Evolutionary conservation across 2,329 filamentous ascomycete species (phyloP).

Genomic region (Ascochyta rabiei): DNA sequence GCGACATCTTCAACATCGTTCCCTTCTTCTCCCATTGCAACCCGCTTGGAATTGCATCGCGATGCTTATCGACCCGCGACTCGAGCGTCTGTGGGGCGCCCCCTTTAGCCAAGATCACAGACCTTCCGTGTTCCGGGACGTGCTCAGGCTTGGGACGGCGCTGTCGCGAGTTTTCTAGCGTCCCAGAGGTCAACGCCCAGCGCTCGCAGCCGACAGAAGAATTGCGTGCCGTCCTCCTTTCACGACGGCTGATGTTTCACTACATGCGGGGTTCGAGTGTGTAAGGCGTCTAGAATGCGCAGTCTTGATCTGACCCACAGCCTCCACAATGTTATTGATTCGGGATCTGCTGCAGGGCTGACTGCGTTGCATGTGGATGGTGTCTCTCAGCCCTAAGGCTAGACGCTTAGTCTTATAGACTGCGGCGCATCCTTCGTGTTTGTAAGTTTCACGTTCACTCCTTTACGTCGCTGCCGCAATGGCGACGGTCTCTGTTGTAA

Average conservation of each 20-base stretch:
- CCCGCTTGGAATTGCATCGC: background rate
- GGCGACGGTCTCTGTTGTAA: constrained; percentile 13
- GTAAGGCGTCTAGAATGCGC: constrained; percentile 1
- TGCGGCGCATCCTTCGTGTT: constrained; percentile 7
- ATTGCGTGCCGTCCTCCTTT: background rate
- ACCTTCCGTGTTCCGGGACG: constrained; percentile 15
- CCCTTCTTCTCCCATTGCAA: background rate
- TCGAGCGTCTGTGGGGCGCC: constrained; percentile 13
- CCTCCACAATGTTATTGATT: constrained; percentile 15
- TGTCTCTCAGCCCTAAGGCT: constrained; percentile 19
- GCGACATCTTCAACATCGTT: background rate
- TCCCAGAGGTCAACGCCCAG: constrained; percentile 6
- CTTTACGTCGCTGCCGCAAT: constrained; percentile 13
- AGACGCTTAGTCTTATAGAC: constrained; percentile 18
- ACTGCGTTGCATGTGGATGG: constrained; percentile 19
- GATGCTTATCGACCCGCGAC: background rate
- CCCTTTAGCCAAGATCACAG: constrained; percentile 14
- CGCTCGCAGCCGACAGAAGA: constrained; percentile 2
- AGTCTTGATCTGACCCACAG: constrained; percentile 10
- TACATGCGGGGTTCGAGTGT: constrained; percentile 7
- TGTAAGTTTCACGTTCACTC: constrained; percentile 7
- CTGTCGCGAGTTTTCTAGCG: constrained; percentile 13
- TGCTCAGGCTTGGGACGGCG: constrained; percentile 13
- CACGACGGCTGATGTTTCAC: background rate
- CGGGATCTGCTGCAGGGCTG: constrained; percentile 15